A percentile compares a stretch with the other conserved stretches of the same genome.
These are phyloP conservation scores for Colletotrichum spinosum DNA, from an alignment of 2,329 filamentous ascomycete species.

Conservation along the genomic window DNA sequence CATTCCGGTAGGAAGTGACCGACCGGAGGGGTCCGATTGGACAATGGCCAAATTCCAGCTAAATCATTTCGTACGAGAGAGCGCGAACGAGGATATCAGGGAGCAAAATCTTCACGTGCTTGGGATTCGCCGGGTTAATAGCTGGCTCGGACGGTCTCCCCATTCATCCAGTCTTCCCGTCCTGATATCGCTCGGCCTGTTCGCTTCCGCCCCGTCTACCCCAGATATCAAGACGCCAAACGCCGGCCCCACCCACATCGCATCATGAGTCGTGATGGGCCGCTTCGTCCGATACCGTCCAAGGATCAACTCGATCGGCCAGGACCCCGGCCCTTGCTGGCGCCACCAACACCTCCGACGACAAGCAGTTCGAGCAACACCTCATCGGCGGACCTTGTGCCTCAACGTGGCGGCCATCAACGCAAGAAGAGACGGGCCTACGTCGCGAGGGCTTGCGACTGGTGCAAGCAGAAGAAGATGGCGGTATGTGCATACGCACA, in stretches of 20 bases:
- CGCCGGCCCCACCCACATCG: neutral
- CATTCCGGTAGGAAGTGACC: too few species aligned
- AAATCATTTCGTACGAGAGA: too few species aligned
- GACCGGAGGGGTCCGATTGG: too few species aligned
- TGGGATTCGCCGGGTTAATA: too few species aligned
- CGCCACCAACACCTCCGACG: neutral
- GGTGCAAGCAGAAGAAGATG: constrained; percentile 3
- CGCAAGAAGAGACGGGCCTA: constrained; percentile 7
- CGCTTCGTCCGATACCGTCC: neutral
- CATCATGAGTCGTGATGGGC: neutral
- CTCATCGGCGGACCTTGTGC: too few species aligned
- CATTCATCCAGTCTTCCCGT: neutral
- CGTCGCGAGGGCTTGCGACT: constrained; percentile 7
- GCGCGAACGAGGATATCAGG: too few species aligned
- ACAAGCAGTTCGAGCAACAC: neutral
- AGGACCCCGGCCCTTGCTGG: too few species aligned
- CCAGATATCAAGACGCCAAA: neutral
- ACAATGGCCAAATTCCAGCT: too few species aligned
- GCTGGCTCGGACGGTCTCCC: too few species aligned
- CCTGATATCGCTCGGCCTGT: neutral
- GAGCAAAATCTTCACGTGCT: too few species aligned
- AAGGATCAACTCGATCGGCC: neutral
- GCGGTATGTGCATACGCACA: neutral
- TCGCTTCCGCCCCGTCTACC: neutral
- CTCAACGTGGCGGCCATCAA: neutral